phyloP scores from a whole-genome alignment of 1,284 basidiomycete genomes.

The Lentinus polychrous region DNA sequence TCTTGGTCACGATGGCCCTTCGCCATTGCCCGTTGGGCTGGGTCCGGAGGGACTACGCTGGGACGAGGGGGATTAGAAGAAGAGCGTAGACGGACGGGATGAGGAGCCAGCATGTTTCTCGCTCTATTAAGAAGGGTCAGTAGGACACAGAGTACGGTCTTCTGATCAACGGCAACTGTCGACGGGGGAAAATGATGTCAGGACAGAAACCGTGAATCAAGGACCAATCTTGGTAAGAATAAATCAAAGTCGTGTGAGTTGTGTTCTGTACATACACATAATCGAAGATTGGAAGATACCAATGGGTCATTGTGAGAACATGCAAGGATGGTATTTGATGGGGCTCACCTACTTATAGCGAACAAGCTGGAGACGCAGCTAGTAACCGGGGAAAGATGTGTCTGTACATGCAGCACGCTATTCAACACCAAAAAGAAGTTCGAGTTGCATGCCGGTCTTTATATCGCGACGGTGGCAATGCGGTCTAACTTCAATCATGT shows the following conservation, averaged over 20 bases:
- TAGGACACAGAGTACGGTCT: background rate
- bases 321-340: too few species aligned
- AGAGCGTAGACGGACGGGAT: conserved; percentile 11
- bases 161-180: background rate
- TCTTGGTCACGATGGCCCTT: background rate
- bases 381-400: too few species aligned
- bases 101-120: conserved; percentile 9
- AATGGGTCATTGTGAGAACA: too few species aligned
- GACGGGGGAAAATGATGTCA: conserved; percentile 5
- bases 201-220: background rate
- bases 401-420: too few species aligned
- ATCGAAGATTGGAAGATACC: too few species aligned
- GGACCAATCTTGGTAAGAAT: background rate
- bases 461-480: conserved; percentile 12
- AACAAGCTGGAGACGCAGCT: too few species aligned
- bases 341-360: too few species aligned
- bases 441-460: conserved; percentile 6
- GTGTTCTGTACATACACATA: background rate
- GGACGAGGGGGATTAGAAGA: conserved; percentile 12
- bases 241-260: conserved; percentile 4
- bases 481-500: conserved; percentile 12
- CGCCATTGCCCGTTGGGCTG: background rate
- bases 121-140: conserved; percentile 3
- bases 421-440: background rate
- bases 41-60: background rate